These are phyloP conservation scores for Veloporphyrellus conicus DNA, from an alignment of 1,284 basidiomycete species.

Conservation along the genomic window DNA sequence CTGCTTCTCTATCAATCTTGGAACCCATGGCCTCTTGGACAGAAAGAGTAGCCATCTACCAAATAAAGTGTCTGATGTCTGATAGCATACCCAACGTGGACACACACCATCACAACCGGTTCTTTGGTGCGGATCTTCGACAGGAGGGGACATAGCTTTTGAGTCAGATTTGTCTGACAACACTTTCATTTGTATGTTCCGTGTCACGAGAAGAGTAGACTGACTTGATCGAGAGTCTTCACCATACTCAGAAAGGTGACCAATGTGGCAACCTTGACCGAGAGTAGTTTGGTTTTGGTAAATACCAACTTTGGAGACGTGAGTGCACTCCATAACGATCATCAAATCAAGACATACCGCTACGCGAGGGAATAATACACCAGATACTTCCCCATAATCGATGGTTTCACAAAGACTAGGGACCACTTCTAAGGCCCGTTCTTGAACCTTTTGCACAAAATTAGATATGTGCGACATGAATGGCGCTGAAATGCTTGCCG, in stretches of 20 bases:
- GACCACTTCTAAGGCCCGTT: slow-evolving; percentile 80
- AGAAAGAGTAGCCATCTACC: slow-evolving; percentile 82
- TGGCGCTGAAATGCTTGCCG: slow-evolving; percentile 41
- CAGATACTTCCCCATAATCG: slow-evolving; percentile 88
- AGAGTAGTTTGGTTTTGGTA: slow-evolving; percentile 80
- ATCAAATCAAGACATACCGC: slow-evolving; percentile 54
- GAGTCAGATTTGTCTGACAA: slow-evolving; percentile 73
- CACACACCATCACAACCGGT: slow-evolving; percentile 78
- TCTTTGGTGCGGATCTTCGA: slow-evolving; percentile 95
- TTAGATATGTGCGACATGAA: slow-evolving; percentile 1
- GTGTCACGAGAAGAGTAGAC: slow-evolving; percentile 7
- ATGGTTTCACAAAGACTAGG: slow-evolving; percentile 89
- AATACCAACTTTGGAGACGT: slow-evolving; percentile 66
- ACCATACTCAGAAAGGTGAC: slow-evolving; percentile 90
- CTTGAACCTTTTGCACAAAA: slow-evolving; percentile 65
- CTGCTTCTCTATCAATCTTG: slow-evolving; percentile 92
- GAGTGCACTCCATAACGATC: slow-evolving; percentile 6
- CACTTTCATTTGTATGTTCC: slow-evolving; percentile 5
- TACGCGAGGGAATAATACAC: slow-evolving; percentile 80
- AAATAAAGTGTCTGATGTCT: slow-evolving; percentile 1
- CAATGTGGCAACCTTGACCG: slow-evolving; percentile 87
- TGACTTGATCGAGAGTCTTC: slow-evolving; percentile 85
- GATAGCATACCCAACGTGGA: neutral
- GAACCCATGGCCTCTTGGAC: slow-evolving; percentile 96
- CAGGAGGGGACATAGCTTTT: slow-evolving; percentile 90